These are phyloP conservation scores for Rhinocladiella similis DNA, from an alignment of 2,329 filamentous ascomycete genomes.

Conservation along the genomic window DNA sequence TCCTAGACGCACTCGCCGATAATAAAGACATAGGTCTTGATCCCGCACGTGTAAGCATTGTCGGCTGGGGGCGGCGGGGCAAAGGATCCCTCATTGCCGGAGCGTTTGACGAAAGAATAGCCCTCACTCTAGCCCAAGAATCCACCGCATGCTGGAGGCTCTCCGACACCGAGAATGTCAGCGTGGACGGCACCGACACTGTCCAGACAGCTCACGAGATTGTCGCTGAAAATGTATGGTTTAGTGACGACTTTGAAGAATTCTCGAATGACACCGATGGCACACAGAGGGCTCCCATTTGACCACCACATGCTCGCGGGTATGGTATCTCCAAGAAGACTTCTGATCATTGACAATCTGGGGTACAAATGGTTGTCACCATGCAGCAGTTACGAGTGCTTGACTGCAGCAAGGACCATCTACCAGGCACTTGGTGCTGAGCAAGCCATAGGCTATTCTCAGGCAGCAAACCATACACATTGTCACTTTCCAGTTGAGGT, in stretches of 20 bases:
- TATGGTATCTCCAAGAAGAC: constrained; percentile 56
- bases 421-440: constrained; percentile 56
- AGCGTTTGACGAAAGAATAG: constrained; percentile 59
- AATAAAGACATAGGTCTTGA: constrained; percentile 51
- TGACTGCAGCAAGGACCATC: constrained; percentile 56
- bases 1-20: constrained; percentile 60
- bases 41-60: constrained; percentile 54
- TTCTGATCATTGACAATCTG: constrained; percentile 59
- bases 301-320: constrained; percentile 62
- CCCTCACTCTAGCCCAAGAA: constrained; percentile 63
- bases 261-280: constrained; percentile 45
- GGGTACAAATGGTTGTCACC: constrained; percentile 60
- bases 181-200: constrained; percentile 49
- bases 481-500: constrained; percentile 55
- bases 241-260: constrained; percentile 55
- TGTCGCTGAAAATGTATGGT: constrained; percentile 64
- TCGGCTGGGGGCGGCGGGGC: constrained; percentile 64
- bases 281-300: constrained; percentile 50
- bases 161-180: constrained; percentile 48
- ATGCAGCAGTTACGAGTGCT: constrained; percentile 58
- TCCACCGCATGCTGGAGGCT: constrained; percentile 64
- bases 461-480: constrained; percentile 56
- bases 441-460: constrained; percentile 59
- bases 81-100: constrained; percentile 65
- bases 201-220: constrained; percentile 63